phyloP scores from a whole-genome alignment of 2,329 filamentous ascomycete species.

The Zymoseptoria brevis region DNA sequence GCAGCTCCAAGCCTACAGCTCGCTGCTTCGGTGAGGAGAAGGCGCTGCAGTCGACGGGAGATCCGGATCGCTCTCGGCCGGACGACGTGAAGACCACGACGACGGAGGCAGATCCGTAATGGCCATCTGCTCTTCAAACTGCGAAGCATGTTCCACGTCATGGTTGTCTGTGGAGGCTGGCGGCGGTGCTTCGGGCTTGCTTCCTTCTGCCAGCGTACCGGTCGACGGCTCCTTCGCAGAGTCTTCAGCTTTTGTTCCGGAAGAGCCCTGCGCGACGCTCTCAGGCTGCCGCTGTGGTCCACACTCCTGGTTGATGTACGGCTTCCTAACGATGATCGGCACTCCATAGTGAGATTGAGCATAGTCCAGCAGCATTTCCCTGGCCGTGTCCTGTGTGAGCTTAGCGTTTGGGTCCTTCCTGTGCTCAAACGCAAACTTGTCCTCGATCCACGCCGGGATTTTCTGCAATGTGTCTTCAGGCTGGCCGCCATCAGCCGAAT shows the following conservation, averaged over 20 bases:
- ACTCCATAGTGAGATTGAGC: not conserved
- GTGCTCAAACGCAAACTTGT: constrained; percentile 3
- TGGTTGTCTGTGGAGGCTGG: not conserved
- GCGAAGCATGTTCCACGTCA: constrained; percentile 1
- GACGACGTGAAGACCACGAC: not conserved
- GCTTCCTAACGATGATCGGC: constrained; percentile 5
- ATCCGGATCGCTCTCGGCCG: not conserved
- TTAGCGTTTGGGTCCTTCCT: not conserved
- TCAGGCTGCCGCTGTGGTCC: not conserved
- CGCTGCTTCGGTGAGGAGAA: not conserved
- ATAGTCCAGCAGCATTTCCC: constrained; percentile 3
- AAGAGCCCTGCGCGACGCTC: too few species aligned
- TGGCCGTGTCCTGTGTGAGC: not conserved
- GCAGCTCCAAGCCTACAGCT: not conserved
- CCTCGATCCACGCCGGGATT: constrained; percentile 7
- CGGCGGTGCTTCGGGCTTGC: not conserved
- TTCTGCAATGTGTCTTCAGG: not conserved
- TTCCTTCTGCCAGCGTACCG: not conserved
- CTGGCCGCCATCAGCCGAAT: not conserved
- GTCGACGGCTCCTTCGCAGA: not conserved
- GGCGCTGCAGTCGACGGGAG: not conserved
- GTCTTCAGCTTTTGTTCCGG: not conserved
- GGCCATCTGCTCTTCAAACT: constrained; percentile 10
- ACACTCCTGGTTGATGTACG: constrained; percentile 2
- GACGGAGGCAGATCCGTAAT: constrained; percentile 1